These are phyloP conservation scores for Pseudogymnoascus sp. DNA, from an alignment of 2,329 filamentous ascomycete species.

Conservation along the genomic window DNA sequence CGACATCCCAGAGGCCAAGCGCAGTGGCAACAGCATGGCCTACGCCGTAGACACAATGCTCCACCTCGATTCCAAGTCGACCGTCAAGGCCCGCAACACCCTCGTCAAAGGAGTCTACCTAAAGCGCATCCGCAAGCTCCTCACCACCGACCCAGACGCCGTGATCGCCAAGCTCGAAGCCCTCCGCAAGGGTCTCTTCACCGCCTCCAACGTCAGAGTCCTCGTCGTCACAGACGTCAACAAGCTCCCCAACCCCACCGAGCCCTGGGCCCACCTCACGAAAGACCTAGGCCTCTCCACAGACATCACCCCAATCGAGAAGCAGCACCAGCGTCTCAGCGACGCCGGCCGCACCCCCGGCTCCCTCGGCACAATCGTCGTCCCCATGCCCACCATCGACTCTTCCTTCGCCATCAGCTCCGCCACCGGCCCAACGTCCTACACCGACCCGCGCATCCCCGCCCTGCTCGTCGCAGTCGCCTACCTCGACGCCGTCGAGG, in stretches of 20 bases:
- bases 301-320: constrained; percentile 61
- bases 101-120: constrained; percentile 84
- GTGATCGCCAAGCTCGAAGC: constrained; percentile 72
- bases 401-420: constrained; percentile 80
- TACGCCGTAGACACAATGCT: constrained; percentile 65
- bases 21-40: constrained; percentile 65
- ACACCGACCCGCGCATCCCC: constrained; percentile 68
- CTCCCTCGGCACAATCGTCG: constrained; percentile 62
- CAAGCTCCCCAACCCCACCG: constrained; percentile 66
- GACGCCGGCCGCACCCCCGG: constrained; percentile 68
- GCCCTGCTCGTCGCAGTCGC: constrained; percentile 80
- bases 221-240: constrained; percentile 74
- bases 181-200: constrained; percentile 67
- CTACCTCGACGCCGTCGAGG: constrained; percentile 89
- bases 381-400: constrained; percentile 88
- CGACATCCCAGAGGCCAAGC: constrained; percentile 86
- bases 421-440: constrained; percentile 64
- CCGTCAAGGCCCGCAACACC: constrained; percentile 68
- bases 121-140: constrained; percentile 71
- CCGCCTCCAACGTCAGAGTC: constrained; percentile 75
- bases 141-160: constrained; percentile 65
- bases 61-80: constrained; percentile 68
- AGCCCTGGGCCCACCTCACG: constrained; percentile 57
- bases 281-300: constrained; percentile 28
- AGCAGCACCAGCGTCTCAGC: constrained; percentile 63